Evolutionary conservation across 2,329 filamentous ascomycete species (phyloP), one percentile per base, ranked within the genome.

Genomic region (Fonsecaea multimorphosa): DNA sequence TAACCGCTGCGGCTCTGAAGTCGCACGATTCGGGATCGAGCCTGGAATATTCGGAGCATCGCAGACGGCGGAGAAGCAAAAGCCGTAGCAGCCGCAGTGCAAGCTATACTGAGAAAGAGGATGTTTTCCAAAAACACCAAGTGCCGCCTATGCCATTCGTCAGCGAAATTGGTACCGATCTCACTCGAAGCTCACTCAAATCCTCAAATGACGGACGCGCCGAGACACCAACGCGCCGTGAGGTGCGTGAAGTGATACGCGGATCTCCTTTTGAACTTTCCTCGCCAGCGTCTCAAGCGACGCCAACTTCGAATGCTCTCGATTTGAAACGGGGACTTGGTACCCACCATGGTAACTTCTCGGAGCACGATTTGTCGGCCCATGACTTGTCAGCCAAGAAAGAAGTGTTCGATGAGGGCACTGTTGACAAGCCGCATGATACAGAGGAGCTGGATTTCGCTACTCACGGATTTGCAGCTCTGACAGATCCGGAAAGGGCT

Each of bases 141-240:
- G 86, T 91, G 14, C 90, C 93, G 6, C 91, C 91, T 5, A 92
- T 97, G 89, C 94, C 94, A 2, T 84, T 97, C 68, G 89, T 91
- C 77, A 97, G 93, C 77, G 91, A 92, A 63, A 86, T 96, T 64
- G 87, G 91, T 49, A 96, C 94, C 0, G 93, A 97, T 58, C 78
- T 97, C 62, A 98, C 94, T 0, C 86, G 94, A 72, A 90, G 90
- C 16, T 97, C 94, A 0, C 91, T 98, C 61, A 79, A 95, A 19
- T 95, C 93, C 4, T 91, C 91, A 32, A 88, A 91, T 31, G 91
- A 91, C 0, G 91, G 92, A 69, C 83, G 88, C 58, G 89, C 91
- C 16, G 84, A 85, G 54, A 91, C 90, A 19, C 87, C 89, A 24
- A 89, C 84, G 73, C 88, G 85, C 72, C 72, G 83, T 1, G 87